A percentile compares a stretch with the other conserved stretches of the same genome.
phyloP scores from a whole-genome alignment of 2,329 filamentous ascomycete species.

The Penicillium vulpinum region DNA sequence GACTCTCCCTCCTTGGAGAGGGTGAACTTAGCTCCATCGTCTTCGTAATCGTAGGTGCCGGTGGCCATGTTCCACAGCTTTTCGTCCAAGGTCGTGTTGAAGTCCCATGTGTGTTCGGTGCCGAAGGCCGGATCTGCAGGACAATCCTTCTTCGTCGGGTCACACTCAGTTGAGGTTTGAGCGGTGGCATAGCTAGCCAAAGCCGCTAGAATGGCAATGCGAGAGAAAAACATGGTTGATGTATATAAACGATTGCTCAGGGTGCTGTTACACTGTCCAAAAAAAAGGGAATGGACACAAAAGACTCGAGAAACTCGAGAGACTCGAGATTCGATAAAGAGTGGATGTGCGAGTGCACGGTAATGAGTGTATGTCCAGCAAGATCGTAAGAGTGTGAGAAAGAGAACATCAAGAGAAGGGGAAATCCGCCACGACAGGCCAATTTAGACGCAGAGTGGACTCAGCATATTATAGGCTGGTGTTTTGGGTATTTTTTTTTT shows the following conservation, averaged over 20 bases:
- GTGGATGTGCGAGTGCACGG: constrained; percentile 34
- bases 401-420: constrained; percentile 7
- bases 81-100: constrained; percentile 61
- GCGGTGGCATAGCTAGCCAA: constrained; percentile 47
- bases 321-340: constrained; percentile 27
- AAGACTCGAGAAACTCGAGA: constrained; percentile 23
- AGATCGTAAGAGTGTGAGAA: background rate
- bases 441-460: constrained; percentile 14
- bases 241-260: background rate
- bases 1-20: constrained; percentile 71
- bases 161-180: constrained; percentile 76
- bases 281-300: constrained; percentile 20
- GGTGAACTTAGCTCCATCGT: constrained; percentile 68
- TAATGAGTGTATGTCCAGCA: constrained; percentile 23
- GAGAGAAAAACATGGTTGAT: constrained; percentile 28
- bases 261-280: background rate
- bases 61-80: constrained; percentile 69
- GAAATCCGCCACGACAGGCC: constrained; percentile 4
- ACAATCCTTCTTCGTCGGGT: constrained; percentile 72
- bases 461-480: constrained; percentile 11
- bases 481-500: constrained; percentile 10
- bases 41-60: constrained; percentile 63
- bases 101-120: constrained; percentile 59
- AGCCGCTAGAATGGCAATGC: constrained; percentile 30
- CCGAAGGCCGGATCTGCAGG: constrained; percentile 70